These are phyloP conservation scores for Yamadazyma paraphyllophila DNA, from an alignment of 805 yeast genomes.

Conservation along the genomic window DNA sequence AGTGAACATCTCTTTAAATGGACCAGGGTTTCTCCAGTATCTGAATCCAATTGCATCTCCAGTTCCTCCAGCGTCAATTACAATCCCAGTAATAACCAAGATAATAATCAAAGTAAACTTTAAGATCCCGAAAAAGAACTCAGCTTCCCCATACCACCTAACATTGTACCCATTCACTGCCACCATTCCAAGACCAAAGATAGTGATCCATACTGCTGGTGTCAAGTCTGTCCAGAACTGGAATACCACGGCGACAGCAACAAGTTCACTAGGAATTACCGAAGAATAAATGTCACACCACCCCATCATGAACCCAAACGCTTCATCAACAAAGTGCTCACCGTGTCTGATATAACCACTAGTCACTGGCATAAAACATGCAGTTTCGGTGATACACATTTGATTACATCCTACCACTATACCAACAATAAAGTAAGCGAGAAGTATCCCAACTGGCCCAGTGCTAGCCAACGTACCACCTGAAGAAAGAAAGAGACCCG, in stretches of 20 bases:
- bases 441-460: slow-evolving; percentile 43
- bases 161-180: slow-evolving; percentile 35
- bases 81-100: slow-evolving; percentile 19
- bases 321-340: slow-evolving; percentile 41
- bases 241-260: slow-evolving; percentile 48
- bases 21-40: slow-evolving; percentile 43
- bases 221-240: slow-evolving; percentile 45
- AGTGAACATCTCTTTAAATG: slow-evolving; percentile 33
- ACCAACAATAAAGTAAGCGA: slow-evolving; percentile 51
- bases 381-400: slow-evolving; percentile 38
- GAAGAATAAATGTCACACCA: slow-evolving; percentile 38
- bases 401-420: slow-evolving; percentile 37
- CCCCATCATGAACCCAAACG: slow-evolving; percentile 48
- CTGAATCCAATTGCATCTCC: slow-evolving; percentile 25
- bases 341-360: slow-evolving; percentile 36
- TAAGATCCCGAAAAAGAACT: slow-evolving; percentile 24
- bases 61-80: slow-evolving; percentile 27
- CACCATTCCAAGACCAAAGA: slow-evolving; percentile 36
- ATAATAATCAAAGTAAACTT: slow-evolving; percentile 24
- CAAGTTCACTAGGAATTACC: slow-evolving; percentile 40
- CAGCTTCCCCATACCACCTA: slow-evolving; percentile 34
- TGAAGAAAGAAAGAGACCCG: slow-evolving; percentile 56
- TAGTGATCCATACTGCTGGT: slow-evolving; percentile 46
- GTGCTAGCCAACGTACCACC: slow-evolving; percentile 50
- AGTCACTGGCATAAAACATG: slow-evolving; percentile 38